phyloP scores from a whole-genome alignment of 2,329 filamentous ascomycete species.

The Colletotrichum viniferum region DNA sequence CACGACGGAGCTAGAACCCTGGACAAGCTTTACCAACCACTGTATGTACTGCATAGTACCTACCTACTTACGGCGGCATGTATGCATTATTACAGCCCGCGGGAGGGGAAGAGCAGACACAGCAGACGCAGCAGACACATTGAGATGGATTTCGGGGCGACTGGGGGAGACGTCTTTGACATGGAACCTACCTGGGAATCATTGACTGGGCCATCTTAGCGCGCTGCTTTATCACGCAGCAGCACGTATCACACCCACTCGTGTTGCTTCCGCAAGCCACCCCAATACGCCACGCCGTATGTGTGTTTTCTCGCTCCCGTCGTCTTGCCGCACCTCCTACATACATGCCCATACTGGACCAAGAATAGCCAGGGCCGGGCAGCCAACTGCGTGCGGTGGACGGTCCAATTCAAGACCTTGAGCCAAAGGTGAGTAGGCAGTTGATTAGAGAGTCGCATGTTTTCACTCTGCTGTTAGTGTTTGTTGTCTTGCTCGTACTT shows the following conservation, averaged over 20 bases:
- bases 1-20: background rate
- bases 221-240: background rate
- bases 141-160: background rate
- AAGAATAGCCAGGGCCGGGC: background rate
- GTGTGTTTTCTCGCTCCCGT: conserved; percentile 8
- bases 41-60: background rate
- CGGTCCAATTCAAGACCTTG: background rate
- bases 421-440: background rate
- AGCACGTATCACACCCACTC: background rate
- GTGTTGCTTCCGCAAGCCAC: conserved; percentile 2
- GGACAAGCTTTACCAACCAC: background rate
- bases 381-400: background rate
- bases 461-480: background rate
- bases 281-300: background rate
- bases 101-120: background rate
- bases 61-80: background rate
- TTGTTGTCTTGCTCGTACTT: background rate
- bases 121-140: background rate
- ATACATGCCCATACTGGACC: background rate
- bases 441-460: background rate
- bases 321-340: conserved; percentile 12
- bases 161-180: background rate
- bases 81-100: background rate
- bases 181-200: background rate
- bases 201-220: background rate